Base-by-base conservation (phyloP, 352 stramenopile species). In the Phytophthora fragariae region DNA sequence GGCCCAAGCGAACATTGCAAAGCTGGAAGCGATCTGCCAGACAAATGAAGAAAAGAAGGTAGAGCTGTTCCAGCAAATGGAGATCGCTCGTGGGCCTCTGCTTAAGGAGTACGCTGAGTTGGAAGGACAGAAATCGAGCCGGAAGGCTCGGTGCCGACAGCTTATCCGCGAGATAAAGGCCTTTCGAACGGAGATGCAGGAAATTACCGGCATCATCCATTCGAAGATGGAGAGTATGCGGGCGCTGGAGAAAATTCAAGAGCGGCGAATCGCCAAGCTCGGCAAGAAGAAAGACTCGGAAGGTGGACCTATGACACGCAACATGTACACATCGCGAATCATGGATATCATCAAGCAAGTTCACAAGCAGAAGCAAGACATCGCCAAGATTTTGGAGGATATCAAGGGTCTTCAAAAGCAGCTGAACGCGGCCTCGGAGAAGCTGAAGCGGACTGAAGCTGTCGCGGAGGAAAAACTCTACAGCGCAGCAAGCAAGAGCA, bases 321-420 rank as follows among this genome's bases (percentile, higher is more conserved):
- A 80, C 69, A 88, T 92, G 68, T 97, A 97, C 79, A 97, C 86
- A 29, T 84, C 86, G 33, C 89, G 92, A 2, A 97, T 97, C 68
- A 92, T 97, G 82, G 92, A 97, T 68, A 97, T 97, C 67, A 97
- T 95, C 79, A 94, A 94, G 68, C 85, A 94, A 44, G 89, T 97
- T 29, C 83, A 93, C 69, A 97, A 97, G 76, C 90, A 97, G 60
- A 97, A 96, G 58, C 76, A 86, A 35, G 91, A 96, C 46, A 97
- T 97, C 24, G 58, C 76, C 12, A 95, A 94, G 63, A 91, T 96
- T 66, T 81, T 96, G 27, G 73, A 86, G 10, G 89, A 96, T 52
- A 95, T 96, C 49, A 92, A 81, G 27, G 62, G 62, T 1, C 77
- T 96, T 37, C 89, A 96, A 63, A 95, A 93, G 57, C 82, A 96